Evolutionary conservation across 768 basidiomycete genomes (phyloP).

Genomic region (Lactarius evosmus): DNA sequence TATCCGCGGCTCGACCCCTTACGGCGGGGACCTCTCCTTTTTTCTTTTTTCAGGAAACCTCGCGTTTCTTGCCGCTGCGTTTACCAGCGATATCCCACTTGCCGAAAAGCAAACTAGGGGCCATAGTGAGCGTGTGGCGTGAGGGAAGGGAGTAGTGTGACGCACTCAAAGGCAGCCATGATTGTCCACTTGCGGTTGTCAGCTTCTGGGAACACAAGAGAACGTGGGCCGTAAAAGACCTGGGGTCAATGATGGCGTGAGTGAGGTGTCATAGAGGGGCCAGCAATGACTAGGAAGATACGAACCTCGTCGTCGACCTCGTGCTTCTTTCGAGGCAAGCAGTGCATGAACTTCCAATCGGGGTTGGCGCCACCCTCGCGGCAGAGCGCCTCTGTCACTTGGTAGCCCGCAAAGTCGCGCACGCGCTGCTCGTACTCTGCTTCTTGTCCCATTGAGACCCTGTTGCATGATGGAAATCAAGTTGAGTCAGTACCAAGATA

Average conservation of each 20-base stretch:
- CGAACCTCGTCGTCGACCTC: conserved; percentile 93
- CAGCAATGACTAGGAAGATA: conserved; percentile 1
- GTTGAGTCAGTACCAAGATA: not conserved
- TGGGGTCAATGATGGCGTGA: conserved; percentile 32
- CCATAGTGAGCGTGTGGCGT: conserved; percentile 32
- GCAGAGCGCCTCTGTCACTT: conserved; percentile 88
- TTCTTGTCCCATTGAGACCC: conserved; percentile 99
- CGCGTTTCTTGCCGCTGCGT: conserved; percentile 5
- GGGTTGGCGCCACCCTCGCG: conserved; percentile 75
- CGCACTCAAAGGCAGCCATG: conserved; percentile 88
- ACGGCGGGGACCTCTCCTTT: not conserved
- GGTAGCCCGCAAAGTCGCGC: conserved; percentile 86
- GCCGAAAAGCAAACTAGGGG: conserved; percentile 35
- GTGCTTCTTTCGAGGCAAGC: conserved; percentile 85
- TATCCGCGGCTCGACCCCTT: not conserved
- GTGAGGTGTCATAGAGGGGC: conserved; percentile 4
- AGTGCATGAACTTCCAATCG: conserved; percentile 94
- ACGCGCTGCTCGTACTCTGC: conserved; percentile 85
- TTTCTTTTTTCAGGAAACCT: not conserved
- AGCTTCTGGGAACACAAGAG: conserved; percentile 88
- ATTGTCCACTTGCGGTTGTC: conserved; percentile 98
- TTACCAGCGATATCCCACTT: conserved; percentile 31
- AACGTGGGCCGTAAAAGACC: conserved; percentile 93
- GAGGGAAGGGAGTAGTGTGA: not conserved
- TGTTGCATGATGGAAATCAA: conserved; percentile 33